A percentile compares a stretch with the other conserved stretches of the same genome.
These are phyloP conservation scores for Tetradesmus lagerheimii DNA, from an alignment of 139 green algal genomes.

Conservation along the genomic window DNA sequence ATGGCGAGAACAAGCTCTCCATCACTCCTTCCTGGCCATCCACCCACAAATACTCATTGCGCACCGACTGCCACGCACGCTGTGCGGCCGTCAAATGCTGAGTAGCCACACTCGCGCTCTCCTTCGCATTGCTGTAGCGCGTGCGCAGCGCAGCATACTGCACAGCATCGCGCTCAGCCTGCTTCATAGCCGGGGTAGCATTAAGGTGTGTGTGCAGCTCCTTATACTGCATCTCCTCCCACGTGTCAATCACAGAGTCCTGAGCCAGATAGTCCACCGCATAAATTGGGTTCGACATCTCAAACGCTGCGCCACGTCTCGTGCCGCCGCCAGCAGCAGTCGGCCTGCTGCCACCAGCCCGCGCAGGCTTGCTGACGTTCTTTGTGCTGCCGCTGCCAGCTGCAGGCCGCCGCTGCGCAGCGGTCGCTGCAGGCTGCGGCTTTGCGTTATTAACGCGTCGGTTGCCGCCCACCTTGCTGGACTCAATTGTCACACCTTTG, in stretches of 20 bases:
- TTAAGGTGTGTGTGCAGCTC: background rate
- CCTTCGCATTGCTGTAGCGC: background rate
- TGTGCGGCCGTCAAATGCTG: background rate
- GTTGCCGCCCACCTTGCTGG: background rate
- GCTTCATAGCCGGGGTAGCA: slow-evolving; percentile 21
- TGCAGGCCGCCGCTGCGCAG: background rate
- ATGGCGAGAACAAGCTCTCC: slow-evolving; percentile 39
- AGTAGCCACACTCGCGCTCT: background rate
- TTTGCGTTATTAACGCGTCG: background rate
- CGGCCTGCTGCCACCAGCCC: background rate
- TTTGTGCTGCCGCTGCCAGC: background rate
- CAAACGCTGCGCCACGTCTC: background rate
- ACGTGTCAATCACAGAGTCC: slow-evolving; percentile 17
- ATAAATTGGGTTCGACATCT: background rate
- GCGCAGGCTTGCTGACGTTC: background rate
- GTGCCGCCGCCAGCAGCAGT: background rate
- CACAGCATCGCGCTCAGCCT: slow-evolving; percentile 11
- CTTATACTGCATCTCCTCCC: background rate
- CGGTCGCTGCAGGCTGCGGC: background rate
- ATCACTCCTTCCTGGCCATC: slow-evolving; percentile 1
- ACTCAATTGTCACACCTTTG: background rate
- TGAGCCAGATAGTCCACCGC: background rate
- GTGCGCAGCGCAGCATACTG: background rate
- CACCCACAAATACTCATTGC: background rate
- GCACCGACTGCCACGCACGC: background rate